A percentile compares a stretch with the other conserved stretches of the same genome.
These are phyloP conservation scores for Apiospora koreana DNA, from an alignment of 2,329 filamentous ascomycete genomes.

Conservation along the genomic window DNA sequence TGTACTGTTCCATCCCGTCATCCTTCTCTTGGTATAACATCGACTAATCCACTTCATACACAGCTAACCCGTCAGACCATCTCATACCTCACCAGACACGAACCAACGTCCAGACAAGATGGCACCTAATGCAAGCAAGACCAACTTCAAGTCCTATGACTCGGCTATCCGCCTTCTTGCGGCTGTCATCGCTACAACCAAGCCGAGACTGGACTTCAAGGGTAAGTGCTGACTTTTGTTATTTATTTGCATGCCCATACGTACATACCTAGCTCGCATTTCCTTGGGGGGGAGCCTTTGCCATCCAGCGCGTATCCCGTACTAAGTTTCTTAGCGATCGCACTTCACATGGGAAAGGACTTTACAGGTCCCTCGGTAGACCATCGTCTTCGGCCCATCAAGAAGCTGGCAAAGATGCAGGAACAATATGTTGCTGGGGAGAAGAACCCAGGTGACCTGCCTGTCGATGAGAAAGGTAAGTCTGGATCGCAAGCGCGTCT, in stretches of 20 bases:
- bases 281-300: background rate
- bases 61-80: background rate
- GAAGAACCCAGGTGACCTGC: slow-evolving; percentile 36
- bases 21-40: background rate
- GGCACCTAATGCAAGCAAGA: slow-evolving; percentile 39
- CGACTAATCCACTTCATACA: background rate
- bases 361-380: slow-evolving; percentile 36
- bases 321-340: slow-evolving; percentile 15
- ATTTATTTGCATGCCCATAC: background rate
- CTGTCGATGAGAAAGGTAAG: slow-evolving; percentile 38
- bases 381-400: slow-evolving; percentile 41
- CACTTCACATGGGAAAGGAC: slow-evolving; percentile 31
- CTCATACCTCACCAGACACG: background rate
- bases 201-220: slow-evolving; percentile 59
- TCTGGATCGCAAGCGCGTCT: background rate
- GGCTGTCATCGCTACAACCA: slow-evolving; percentile 59
- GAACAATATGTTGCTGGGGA: slow-evolving; percentile 27
- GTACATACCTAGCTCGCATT: background rate
- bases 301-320: background rate
- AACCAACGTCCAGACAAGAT: slow-evolving; percentile 34
- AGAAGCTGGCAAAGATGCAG: slow-evolving; percentile 39
- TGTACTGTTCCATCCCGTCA: background rate
- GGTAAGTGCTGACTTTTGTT: slow-evolving; percentile 44
- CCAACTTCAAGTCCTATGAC: slow-evolving; percentile 63
- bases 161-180: slow-evolving; percentile 60